Base-by-base conservation (phyloP, 139 green algal genomes). In the Yamagishiella unicocca region DNA sequence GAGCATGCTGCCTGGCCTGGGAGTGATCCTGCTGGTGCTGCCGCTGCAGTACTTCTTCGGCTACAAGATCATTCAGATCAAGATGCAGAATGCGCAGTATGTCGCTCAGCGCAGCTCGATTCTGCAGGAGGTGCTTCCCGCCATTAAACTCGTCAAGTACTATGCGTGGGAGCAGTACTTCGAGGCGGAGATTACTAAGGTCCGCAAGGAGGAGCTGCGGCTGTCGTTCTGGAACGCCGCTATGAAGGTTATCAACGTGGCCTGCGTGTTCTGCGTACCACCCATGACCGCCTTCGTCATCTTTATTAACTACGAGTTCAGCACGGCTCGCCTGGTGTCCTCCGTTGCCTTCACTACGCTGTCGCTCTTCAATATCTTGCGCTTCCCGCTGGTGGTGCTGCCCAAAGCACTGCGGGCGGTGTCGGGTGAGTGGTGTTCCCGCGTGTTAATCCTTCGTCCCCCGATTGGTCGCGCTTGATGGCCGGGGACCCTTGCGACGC, bases 341-440 rank as follows among this genome's bases (percentile, higher is more conserved):
- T 79, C 82, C 0, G 89, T 94, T 3, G 94, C 93, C 68, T 96
- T 96, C 93, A 94, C 94, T 61, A 94, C 93, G 25, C 89, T 97
- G 4, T 93, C 95, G 38, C 93, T 97, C n/a, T 96, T 97, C 93
- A 95, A 96, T 90, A 93, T 97, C 67, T 90, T 97, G 85, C 92
- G 94, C 85, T 95, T 96, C 89, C 95, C 95, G 8, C 89, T 97
- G 29, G 91, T 96, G 76, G 92, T 96, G 91, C 90, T 96, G 77
- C 94, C 94, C 74, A 96, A 95, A 91, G 92, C 92, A 8, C 86
- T 96, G 86, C 89, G 92, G 43, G 89, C 88, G 66, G 84, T 85
- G 83, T 95, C 89, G 27, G 91, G 94, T 87, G 81, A 66, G 79
- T 53, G n/a, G 14, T 58, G 50, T 58, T 25, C 12, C 17, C 17